Base-by-base conservation (phyloP, 2,329 filamentous ascomycete species). In the Beauveria sp. region DNA sequence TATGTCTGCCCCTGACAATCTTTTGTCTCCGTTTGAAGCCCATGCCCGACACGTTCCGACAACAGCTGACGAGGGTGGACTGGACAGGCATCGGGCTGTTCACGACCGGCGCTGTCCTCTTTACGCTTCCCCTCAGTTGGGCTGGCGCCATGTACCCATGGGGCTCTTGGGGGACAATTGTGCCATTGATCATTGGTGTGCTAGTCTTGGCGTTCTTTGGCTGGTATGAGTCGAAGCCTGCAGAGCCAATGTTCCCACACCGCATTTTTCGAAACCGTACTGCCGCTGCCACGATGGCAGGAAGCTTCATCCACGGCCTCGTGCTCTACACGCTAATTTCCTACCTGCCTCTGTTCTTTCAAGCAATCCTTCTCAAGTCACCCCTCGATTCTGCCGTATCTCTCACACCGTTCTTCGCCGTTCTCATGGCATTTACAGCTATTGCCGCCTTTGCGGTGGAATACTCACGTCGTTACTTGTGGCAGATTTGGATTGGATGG, bases 281-380 rank as follows among this genome's bases (percentile, higher is more conserved):
- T 0, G 66, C 66, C 2, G 20, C 51, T 0, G 63, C 65, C 16
- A 69, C 70, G 0, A 54, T 74, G 0, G 53, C 67, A 3, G 67
- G 66, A 1, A 69, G 64, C 9, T 69, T 72, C 53, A 46, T 74
- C 3, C 70, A 76, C 49, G 74, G 74, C 3, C 62, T 70, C 58
- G 46, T 71, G 5, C 56, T 75, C 2, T 71, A 67, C 62, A 61
- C 68, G 1, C 60, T 72, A 9, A 49, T 73, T 9, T 66, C 65
- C n/a, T 75, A 74, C 61, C 26, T 75, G 1, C 74, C 74, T 0
- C 55, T 74, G 0, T 71, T 71, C 45, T 75, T 69, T 63, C 72
- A 76, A 60, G 69, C 74, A 7, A 69, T 75, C 1, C 56, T 65
- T 24, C 65, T 71, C 22, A 59, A 74, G 24, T 65, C 69, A 0